phyloP scores from a whole-genome alignment of 306 rosid species.

The Dryas alaskensis region DNA sequence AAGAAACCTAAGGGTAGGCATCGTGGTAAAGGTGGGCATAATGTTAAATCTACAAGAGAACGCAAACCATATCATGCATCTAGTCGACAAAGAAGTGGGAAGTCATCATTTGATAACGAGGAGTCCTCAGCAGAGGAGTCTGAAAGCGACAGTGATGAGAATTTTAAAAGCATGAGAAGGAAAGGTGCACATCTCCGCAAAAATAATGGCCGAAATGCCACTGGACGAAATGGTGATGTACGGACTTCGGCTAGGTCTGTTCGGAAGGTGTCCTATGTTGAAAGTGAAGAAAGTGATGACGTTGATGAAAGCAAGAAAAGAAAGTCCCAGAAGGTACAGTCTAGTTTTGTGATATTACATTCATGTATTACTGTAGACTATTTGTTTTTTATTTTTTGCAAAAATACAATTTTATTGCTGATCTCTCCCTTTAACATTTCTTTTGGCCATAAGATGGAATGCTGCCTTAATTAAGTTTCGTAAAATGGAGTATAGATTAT shows the following conservation, averaged over 20 bases:
- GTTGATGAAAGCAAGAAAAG: conserved; percentile 90
- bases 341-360: conserved; percentile 17
- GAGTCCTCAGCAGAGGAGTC: conserved; percentile 77
- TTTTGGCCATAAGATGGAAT: background rate
- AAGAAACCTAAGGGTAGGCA: conserved; percentile 63
- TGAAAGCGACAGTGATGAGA: conserved; percentile 68
- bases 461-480: background rate
- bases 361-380: background rate
- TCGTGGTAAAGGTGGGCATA: conserved; percentile 51
- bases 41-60: conserved; percentile 55
- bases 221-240: conserved; percentile 62
- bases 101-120: conserved; percentile 71
- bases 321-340: conserved; percentile 72
- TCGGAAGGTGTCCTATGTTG: conserved; percentile 97
- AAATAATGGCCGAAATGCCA: conserved; percentile 45
- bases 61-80: conserved; percentile 50
- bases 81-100: conserved; percentile 65
- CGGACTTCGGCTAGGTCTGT: conserved; percentile 87
- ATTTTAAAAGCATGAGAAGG: conserved; percentile 57
- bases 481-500: background rate
- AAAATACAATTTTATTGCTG: too few relatives aligned
- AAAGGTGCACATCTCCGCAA: conserved; percentile 58
- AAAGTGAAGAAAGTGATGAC: conserved; percentile 97
- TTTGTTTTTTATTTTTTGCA: background rate
- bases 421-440: background rate